Evolutionary conservation across 208 protist genomes (phyloP).

Genomic region (Trypanosoma platydactyli): DNA sequence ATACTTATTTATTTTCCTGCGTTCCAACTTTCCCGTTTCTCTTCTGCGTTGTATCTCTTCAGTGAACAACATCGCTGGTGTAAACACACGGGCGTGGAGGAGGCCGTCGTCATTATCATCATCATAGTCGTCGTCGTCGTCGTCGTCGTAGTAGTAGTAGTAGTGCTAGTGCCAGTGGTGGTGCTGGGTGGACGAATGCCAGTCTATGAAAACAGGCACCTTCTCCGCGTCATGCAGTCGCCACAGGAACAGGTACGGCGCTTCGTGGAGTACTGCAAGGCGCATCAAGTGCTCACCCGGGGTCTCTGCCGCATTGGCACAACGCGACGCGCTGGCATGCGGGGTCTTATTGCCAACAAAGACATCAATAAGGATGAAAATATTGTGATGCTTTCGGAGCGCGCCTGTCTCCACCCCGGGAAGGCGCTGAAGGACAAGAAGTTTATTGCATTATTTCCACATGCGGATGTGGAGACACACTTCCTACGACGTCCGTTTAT

Average conservation of each 20-base stretch:
- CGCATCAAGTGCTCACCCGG: conserved; percentile 57
- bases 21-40: not conserved
- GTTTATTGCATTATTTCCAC: conserved; percentile 51
- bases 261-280: conserved; percentile 68
- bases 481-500: conserved; percentile 36
- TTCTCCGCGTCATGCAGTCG: conserved; percentile 58
- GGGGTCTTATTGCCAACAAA: conserved; percentile 76
- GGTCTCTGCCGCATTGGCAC: conserved; percentile 60
- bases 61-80: not conserved
- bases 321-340: conserved; percentile 31
- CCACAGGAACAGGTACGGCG: conserved; percentile 41
- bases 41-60: not conserved
- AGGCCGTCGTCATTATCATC: too few relatives aligned
- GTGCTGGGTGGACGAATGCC: conserved; percentile 31
- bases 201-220: conserved; percentile 58
- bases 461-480: conserved; percentile 32
- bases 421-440: conserved; percentile 40
- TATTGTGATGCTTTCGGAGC: conserved; percentile 66
- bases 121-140: too few relatives aligned
- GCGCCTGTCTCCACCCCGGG: conserved; percentile 61
- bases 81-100: not conserved
- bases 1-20: conserved; percentile 8
- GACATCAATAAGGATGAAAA: conserved; percentile 75
- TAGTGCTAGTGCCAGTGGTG: not conserved
- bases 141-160: too few relatives aligned